phyloP scores from a whole-genome alignment of 2,329 filamentous ascomycete genomes.

The Pseudocercospora cruenta region DNA sequence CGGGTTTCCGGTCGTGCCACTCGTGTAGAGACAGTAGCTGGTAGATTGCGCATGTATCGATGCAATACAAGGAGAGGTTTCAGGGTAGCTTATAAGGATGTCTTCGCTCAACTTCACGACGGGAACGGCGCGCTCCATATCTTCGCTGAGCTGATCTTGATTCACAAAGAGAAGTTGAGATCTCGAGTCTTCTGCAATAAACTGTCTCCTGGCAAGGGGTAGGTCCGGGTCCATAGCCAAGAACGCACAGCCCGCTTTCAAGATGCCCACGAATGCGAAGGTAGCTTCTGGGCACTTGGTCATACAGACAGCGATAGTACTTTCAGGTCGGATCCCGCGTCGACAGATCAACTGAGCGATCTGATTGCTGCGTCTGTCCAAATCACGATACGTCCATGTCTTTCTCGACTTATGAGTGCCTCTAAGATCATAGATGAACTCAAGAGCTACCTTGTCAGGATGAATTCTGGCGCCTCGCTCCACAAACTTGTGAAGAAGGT shows the following conservation, averaged over 20 bases:
- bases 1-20: slow-evolving; percentile 81
- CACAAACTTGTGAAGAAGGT: slow-evolving; percentile 76
- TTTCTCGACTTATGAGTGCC: slow-evolving; percentile 51
- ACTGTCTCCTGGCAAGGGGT: slow-evolving; percentile 72
- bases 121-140: slow-evolving; percentile 17
- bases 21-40: slow-evolving; percentile 86
- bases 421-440: slow-evolving; percentile 63
- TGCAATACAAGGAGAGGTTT: slow-evolving; percentile 42
- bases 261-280: slow-evolving; percentile 76
- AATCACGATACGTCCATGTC: slow-evolving; percentile 73
- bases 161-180: slow-evolving; percentile 56
- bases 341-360: slow-evolving; percentile 67
- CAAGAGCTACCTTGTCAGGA: slow-evolving; percentile 69
- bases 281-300: slow-evolving; percentile 85
- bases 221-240: slow-evolving; percentile 78
- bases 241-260: slow-evolving; percentile 82
- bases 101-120: slow-evolving; percentile 24
- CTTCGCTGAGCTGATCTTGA: slow-evolving; percentile 15
- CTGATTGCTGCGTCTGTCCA: slow-evolving; percentile 71
- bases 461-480: slow-evolving; percentile 61
- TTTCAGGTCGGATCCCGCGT: slow-evolving; percentile 55
- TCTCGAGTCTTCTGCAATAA: slow-evolving; percentile 75
- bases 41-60: slow-evolving; percentile 56
- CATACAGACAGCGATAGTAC: slow-evolving; percentile 76
- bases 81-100: slow-evolving; percentile 24